Evolutionary conservation across 768 basidiomycete genomes (phyloP).

Genomic region (Lactarius indigo): DNA sequence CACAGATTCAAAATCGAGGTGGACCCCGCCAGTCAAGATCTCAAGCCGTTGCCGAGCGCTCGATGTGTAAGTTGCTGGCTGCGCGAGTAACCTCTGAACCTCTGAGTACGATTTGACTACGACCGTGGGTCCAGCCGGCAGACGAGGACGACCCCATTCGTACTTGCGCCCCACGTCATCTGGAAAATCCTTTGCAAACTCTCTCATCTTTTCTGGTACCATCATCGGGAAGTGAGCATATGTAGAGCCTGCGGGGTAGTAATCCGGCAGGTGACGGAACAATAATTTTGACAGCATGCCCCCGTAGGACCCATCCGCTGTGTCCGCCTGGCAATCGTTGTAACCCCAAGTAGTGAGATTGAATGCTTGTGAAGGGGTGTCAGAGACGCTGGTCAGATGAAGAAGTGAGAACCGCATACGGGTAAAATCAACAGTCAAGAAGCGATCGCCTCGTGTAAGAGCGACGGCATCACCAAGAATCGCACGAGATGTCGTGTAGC

Average conservation of each 20-base stretch:
- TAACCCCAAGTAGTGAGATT: constrained; percentile 82
- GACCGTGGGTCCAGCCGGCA: constrained; percentile 15
- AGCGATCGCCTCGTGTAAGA: constrained; percentile 74
- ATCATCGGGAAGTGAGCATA: constrained; percentile 84
- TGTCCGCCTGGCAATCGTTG: constrained; percentile 62
- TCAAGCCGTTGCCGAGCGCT: constrained; percentile 5
- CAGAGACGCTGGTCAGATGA: background rate
- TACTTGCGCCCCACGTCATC: constrained; percentile 44
- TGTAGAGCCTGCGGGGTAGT: constrained; percentile 60
- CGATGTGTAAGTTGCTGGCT: constrained; percentile 6
- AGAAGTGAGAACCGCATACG: constrained; percentile 42
- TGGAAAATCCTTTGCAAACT: constrained; percentile 35
- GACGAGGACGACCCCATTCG: constrained; percentile 51
- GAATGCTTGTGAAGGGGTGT: constrained; percentile 42
- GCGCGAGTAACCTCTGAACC: background rate
- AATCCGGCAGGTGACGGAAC: constrained; percentile 64
- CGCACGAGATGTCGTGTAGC: constrained; percentile 81
- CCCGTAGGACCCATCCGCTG: constrained; percentile 67
- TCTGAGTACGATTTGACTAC: constrained; percentile 7
- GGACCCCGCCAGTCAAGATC: constrained; percentile 12
- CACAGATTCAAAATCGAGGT: constrained; percentile 9
- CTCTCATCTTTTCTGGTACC: constrained; percentile 50
- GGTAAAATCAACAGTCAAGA: constrained; percentile 72
- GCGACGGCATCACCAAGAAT: constrained; percentile 78
- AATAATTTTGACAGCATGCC: constrained; percentile 73